Evolutionary conservation across 2,329 filamentous ascomycete genomes (phyloP).

Genomic region (Macroventuria anomochaeta): DNA sequence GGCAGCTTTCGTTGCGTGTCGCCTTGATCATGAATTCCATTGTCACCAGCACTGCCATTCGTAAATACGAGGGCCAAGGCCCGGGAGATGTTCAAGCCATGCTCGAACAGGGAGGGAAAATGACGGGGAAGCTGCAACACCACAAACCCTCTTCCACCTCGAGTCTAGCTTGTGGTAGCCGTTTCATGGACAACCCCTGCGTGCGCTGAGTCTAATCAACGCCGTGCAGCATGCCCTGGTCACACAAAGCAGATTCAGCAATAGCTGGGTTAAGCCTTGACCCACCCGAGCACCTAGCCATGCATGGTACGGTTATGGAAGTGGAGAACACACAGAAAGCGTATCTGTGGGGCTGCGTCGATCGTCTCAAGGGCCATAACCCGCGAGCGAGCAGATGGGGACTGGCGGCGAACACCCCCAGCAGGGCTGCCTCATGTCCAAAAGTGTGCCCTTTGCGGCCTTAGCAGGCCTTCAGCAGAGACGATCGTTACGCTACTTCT

Average conservation of each 20-base stretch:
- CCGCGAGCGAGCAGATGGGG: conserved; percentile 34
- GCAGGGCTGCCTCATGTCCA: conserved; percentile 38
- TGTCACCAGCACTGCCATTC: too few species aligned
- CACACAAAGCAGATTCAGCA: conserved; percentile 29
- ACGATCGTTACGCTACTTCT: conserved; percentile 40
- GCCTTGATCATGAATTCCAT: too few species aligned
- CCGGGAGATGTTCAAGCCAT: too few species aligned
- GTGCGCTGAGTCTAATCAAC: conserved; percentile 33
- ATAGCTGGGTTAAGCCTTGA: conserved; percentile 32
- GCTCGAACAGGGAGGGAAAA: too few species aligned
- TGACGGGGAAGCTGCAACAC: too few species aligned
- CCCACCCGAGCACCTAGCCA: conserved; percentile 34
- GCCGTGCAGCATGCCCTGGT: conserved; percentile 37
- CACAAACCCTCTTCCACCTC: conserved; percentile 26
- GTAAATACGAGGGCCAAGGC: too few species aligned
- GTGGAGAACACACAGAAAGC: conserved; percentile 29
- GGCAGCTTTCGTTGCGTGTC: too few species aligned
- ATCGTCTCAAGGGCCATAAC: conserved; percentile 49
- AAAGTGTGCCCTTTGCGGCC: conserved; percentile 15
- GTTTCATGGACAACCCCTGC: conserved; percentile 32
- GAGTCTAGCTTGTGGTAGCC: conserved; percentile 27
- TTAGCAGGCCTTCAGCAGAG: conserved; percentile 36
- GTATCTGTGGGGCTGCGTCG: conserved; percentile 30
- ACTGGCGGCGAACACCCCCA: conserved; percentile 39
- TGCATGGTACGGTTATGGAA: conserved; percentile 9